Base-by-base conservation (phyloP, 345 rosid species). In the Bruguiera gymnorhiza region DNA sequence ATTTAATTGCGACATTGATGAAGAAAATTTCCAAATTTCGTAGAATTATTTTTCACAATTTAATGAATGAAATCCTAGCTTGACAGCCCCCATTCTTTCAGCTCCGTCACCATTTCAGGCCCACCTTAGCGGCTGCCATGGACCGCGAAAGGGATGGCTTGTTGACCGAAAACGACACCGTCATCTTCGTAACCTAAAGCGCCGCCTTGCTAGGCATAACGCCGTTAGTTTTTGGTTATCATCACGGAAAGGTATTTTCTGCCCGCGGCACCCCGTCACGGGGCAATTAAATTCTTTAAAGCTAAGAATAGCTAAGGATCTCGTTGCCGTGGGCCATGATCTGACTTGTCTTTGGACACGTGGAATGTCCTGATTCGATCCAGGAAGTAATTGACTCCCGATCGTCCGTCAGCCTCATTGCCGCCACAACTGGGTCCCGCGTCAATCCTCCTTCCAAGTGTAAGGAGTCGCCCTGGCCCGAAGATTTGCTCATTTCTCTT, bases 311-410 rank as follows among this genome's bases (percentile, higher is more conserved):
- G 69, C 83, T 89, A 0, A 89, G 82, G 70, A 84, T 79, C 75
- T 91, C 88, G 75, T 65, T 65, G 19, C 81, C 80, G 80, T 89
- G 90, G 68, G 70, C 84, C 71, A 91, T 83, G 4, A 75, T 71
- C 81, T 89, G 96, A 53, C 93, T 96, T 31, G 96, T 87, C 72
- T 88, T 94, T 0, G 98, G 97, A 67, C 98, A 94, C 67, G 90
- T 86, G 83, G 68, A 85, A 81, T 87, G 97, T 4, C 93, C 97
- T 0, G 97, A 87, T 69, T 91, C 91, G 74, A 94, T 83, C 98
- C 97, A 94, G 0, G 80, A 62, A n/a, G 59, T 57, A 27, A 91
- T 89, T 0, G 96, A 86, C 18, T 78, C 84, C 1, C 88, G 88
- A 81, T 94, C 93, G 77, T 91, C 91, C 7, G 98, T 88, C 85